Base-by-base conservation (phyloP, 495 filamentous ascomycete genomes). In the Penicillium crystallinum region DNA sequence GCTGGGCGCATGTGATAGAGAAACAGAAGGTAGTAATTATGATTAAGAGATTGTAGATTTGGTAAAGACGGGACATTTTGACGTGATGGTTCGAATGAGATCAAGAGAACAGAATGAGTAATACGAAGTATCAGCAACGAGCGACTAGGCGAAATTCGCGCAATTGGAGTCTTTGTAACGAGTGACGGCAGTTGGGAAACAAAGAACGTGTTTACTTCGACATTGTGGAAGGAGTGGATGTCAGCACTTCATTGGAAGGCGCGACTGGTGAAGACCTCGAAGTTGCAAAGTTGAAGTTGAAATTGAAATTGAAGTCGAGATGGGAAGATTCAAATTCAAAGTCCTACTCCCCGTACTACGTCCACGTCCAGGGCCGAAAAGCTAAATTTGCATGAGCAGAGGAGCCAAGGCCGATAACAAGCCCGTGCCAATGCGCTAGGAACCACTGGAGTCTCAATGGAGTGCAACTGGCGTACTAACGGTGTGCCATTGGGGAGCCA, bases 11-110 rank as follows among this genome's bases (percentile, higher is more conserved):
- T 12, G 57, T 25, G 23, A 44, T 29, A 4, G 57, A 39, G 0
- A 63, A 30, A 33, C 57, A 63, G 23, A 65, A 18, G 52, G 61
- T 56, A 45, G 57, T 33, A 46, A 65, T 61, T 60, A 63, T 4
- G n/a, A 63, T 60, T 63, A 65, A 25, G 14, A 63, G 37, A 44
- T 46, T 30, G 37, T 23, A 40, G 14, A 23, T 25, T 40, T 59
- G 37, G 45, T 56, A 55, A 17, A 57, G 33, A 29, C 36, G 40
- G 25, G 31, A 17, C 40, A 38, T 56, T 37, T 44, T 29, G 37
- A 34, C 34, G 52, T 36, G 44, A 34, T 46, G 49, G 30, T 42
- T 46, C 41, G 27, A 17, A 46, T 38, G 48, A 31, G 46, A 50
- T 41, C 38, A 47, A 34, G 45, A 36, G 39, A 46, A 44, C 34